Evolutionary conservation across 2,329 filamentous ascomycete genomes (phyloP).

Genomic region (Ascochyta pisi): DNA sequence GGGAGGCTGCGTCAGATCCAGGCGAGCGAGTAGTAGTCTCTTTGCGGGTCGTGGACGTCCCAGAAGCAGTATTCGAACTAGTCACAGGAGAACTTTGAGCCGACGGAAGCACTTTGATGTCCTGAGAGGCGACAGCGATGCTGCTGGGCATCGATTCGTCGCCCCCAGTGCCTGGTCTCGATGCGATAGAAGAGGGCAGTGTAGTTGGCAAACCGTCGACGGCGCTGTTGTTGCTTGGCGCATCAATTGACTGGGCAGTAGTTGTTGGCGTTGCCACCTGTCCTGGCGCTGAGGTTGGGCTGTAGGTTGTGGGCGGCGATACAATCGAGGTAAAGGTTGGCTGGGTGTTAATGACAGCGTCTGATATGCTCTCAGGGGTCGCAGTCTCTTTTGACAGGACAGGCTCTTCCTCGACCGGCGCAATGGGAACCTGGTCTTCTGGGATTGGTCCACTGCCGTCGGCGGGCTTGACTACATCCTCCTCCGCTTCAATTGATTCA

Average conservation of each 20-base stretch:
- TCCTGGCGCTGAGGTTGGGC: background rate
- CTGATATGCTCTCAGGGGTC: background rate
- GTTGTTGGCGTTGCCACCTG: background rate
- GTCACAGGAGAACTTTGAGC: background rate
- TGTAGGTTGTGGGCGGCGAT: background rate
- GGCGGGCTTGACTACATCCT: slow-evolving; percentile 48
- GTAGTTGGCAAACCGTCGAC: background rate
- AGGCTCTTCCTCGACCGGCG: slow-evolving; percentile 20
- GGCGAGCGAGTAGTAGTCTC: slow-evolving; percentile 15
- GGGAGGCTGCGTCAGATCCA: slow-evolving; percentile 20
- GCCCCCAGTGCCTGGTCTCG: background rate
- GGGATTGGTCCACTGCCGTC: slow-evolving; percentile 33
- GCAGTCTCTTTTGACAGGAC: background rate
- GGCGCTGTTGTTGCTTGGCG: background rate
- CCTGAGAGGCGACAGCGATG: slow-evolving; percentile 1
- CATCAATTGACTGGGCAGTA: slow-evolving; percentile 1
- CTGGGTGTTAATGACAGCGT: slow-evolving; percentile 1
- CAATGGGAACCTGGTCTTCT: slow-evolving; percentile 28
- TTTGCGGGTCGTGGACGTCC: slow-evolving; percentile 14
- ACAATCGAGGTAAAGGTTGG: background rate
- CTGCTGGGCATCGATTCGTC: background rate
- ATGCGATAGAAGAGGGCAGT: background rate
- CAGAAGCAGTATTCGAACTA: slow-evolving; percentile 6
- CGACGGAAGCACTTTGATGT: background rate
- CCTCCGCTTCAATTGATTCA: slow-evolving; percentile 59